These are phyloP conservation scores for Backusella psychrophila DNA, from an alignment of 192 early-diverging fungal genomes.

Conservation along the genomic window DNA sequence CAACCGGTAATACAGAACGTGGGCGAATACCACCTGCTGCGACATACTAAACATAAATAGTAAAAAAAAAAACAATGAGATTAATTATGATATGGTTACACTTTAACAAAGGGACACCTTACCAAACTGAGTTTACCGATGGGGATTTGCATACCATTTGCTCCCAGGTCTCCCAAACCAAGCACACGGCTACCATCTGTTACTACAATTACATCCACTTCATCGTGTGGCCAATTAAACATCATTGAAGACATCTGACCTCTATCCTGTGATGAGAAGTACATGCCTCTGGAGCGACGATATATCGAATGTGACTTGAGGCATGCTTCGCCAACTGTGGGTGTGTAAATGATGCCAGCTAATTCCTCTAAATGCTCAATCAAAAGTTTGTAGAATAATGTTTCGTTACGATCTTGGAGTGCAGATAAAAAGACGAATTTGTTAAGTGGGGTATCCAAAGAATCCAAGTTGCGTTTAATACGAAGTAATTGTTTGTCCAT, in stretches of 20 bases:
- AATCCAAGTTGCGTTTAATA: slow-evolving; percentile 49
- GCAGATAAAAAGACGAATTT: slow-evolving; percentile 55
- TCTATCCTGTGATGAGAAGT: slow-evolving; percentile 50
- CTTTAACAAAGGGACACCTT: slow-evolving; percentile 6
- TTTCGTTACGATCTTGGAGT: slow-evolving; percentile 56
- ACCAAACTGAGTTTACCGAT: slow-evolving; percentile 43
- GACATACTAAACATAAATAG: slow-evolving; percentile 25
- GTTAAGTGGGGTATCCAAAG: slow-evolving; percentile 44
- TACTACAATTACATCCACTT: slow-evolving; percentile 45
- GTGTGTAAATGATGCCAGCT: slow-evolving; percentile 54
- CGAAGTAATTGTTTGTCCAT: slow-evolving; percentile 57
- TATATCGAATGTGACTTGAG: slow-evolving; percentile 51
- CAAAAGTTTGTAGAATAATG: slow-evolving; percentile 49
- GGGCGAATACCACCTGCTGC: slow-evolving; percentile 38
- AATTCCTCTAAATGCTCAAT: slow-evolving; percentile 50
- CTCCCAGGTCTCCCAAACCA: slow-evolving; percentile 38
- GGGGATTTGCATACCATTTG: slow-evolving; percentile 40
- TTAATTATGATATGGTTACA: neutral
- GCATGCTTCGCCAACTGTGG: slow-evolving; percentile 54
- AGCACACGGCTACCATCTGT: slow-evolving; percentile 37
- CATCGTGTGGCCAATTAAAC: slow-evolving; percentile 56
- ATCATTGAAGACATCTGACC: slow-evolving; percentile 56
- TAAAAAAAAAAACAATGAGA: neutral
- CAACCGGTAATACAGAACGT: slow-evolving; percentile 34
- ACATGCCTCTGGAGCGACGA: slow-evolving; percentile 53